Base-by-base conservation (phyloP, 2,329 filamentous ascomycete genomes). In the Penicillium sp. region DNA sequence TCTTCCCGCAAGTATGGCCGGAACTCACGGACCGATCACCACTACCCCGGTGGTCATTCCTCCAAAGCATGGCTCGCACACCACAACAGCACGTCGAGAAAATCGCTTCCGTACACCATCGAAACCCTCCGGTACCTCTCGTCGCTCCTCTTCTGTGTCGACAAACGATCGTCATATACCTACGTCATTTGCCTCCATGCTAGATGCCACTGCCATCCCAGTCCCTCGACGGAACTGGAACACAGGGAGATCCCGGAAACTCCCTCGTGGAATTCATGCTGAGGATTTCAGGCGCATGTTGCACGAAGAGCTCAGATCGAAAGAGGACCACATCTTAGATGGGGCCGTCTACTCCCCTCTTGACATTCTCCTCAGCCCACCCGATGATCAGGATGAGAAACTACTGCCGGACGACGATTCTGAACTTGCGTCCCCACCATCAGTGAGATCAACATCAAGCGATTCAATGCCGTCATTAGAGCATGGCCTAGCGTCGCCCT, bases 171-270 rank as follows among this genome's bases (percentile, higher is more conserved):
- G 73, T 68, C 73, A 74, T 9, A 62, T 82, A 4, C 77, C 78
- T 13, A 73, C 76, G n/a, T 75, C 79, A 18, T 75, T 83, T 42
- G 79, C 79, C 22, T 79, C 79, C 9, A 68, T 84, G 47, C 68
- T 84, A 29, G 78, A 81, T 47, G 75, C 81, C 38, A 84, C 81
- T 2, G 69, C 78, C 2, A 84, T 84, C 41, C 81, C 80, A 3
- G 74, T 75, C 16, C 77, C 77, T 50, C 67, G 67, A 36, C 67
- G 67, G 38, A 70, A 67, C 3, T 65, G 68, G 53, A 68, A 69
- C 9, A 66, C 67, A 53, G 67, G 67, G 48, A 60, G 68, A 49
- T 60, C 73, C 56, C 64, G 72, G 53, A 66, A 68, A 60, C 48
- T 72, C 45, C 64, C 70, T 34, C 61, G 72, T 63, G 63, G 70